Evolutionary conservation across 2,329 filamentous ascomycete species (phyloP), one percentile per base, ranked within the genome.

Genomic region (Claviceps purpurea): DNA sequence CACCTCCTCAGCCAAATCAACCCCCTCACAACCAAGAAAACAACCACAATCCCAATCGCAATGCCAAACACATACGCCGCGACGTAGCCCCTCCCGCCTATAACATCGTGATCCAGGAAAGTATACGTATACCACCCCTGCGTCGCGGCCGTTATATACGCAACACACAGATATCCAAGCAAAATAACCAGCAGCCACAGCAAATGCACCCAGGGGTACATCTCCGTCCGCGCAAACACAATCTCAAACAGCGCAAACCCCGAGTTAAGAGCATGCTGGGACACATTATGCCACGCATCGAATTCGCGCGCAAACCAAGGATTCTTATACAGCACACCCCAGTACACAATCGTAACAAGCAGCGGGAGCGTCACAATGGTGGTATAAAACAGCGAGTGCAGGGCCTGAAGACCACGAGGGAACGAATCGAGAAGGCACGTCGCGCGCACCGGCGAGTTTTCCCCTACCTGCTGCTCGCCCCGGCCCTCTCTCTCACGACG

Each of bases 191-290:
- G 67, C 14, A 90, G 71, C 62, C 79, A 82, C 14, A 78, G 65
- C n/a, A 88, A 65, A 61, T 89, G 82, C 22, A 85, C 67, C 69
- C 78, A 82, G 7, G 62, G 68, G 26, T 78, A 73, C 11, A 80
- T 77, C 6, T 72, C 70, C 3, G 84, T 86, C 41, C 86, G 75
- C 2, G 87, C 74, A 38, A 93, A 58, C 22, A 84, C 26, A 58
- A 93, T 76, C 68, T 94, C 87, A 60, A 89, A 77, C n/a, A 90
- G 70, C 1, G 85, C 85, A 64, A 87, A 89, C 50, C 74, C 64
- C 47, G 78, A 76, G 70, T 94, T 94, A 50, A 94, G 68, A 20
- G 72, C 83, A 67, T 95, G 89, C 65, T 87, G 76, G 42, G 83
- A 86, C 58, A 87, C 70, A 64, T 87, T 85, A 59, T 69, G 73